Conservation (phyloP, 2,329 filamentous ascomycete genomes). For the Chaetomiaceae sp. region DNA sequence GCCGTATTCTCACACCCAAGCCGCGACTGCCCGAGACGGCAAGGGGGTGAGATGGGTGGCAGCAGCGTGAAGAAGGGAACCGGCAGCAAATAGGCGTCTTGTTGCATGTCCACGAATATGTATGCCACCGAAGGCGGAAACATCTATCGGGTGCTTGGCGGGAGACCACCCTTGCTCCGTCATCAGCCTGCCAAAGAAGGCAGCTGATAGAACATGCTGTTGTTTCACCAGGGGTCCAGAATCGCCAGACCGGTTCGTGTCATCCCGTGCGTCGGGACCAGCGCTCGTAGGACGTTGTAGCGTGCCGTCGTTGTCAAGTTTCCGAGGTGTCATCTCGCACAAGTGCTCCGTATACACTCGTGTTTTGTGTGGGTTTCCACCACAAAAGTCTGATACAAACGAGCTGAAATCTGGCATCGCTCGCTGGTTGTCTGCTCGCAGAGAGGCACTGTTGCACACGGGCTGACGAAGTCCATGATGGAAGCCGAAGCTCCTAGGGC, state of each 20-base stretch:
- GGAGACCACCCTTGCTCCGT: background rate
- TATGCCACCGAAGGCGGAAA: conserved; percentile 21
- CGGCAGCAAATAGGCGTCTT: conserved; percentile 17
- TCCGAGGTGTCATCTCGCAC: background rate
- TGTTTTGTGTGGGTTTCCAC: too few relatives aligned
- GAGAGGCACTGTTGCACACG: too few relatives aligned
- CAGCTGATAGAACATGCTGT: background rate
- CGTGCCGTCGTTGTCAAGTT: conserved; percentile 2
- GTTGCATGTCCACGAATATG: conserved; percentile 20
- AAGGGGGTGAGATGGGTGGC: conserved; percentile 12
- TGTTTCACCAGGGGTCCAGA: background rate
- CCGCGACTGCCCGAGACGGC: background rate
- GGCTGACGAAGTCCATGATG: too few relatives aligned
- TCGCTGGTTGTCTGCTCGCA: too few relatives aligned
- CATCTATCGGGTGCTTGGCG: conserved; percentile 7
- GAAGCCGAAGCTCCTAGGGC: background rate
- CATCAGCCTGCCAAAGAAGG: background rate
- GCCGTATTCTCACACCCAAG: too few relatives aligned
- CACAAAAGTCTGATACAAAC: too few relatives aligned
- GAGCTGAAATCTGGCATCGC: too few relatives aligned
- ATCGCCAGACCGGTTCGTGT: background rate
- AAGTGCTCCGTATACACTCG: too few relatives aligned
- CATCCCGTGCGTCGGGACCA: background rate
- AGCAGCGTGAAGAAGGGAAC: conserved; percentile 13
- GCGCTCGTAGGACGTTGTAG: background rate